Percentiles rank a stretch among this genome's conserved stretches.
phyloP scores from a whole-genome alignment of 1,284 basidiomycete species.

The Cerioporus squamosus region DNA sequence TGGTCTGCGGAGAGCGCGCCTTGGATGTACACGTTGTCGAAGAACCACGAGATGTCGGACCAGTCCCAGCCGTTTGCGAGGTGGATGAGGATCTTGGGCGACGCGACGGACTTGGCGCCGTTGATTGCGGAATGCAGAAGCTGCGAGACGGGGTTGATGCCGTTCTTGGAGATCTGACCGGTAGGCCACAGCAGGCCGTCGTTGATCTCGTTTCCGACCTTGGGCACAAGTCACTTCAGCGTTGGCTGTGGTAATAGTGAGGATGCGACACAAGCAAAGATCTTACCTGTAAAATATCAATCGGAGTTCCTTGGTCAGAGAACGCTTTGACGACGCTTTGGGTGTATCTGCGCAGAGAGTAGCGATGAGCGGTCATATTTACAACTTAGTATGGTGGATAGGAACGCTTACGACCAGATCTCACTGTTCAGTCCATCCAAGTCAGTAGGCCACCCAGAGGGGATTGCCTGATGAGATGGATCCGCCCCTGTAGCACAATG shows the following conservation, averaged over 20 bases:
- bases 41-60: conserved; percentile 51
- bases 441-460: conserved; percentile 57
- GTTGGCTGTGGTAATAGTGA: too few relatives aligned
- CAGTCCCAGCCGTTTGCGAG: conserved; percentile 67
- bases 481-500: conserved; percentile 54
- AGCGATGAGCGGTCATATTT: too few relatives aligned
- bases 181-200: conserved; percentile 65
- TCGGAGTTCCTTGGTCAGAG: conserved; percentile 54
- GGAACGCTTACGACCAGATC: conserved; percentile 51
- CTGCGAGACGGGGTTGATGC: conserved; percentile 58
- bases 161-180: conserved; percentile 57
- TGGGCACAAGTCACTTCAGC: conserved; percentile 1
- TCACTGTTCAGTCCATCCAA: conserved; percentile 54
- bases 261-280: too few relatives aligned
- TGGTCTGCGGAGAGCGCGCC: conserved; percentile 54
- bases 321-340: conserved; percentile 55
- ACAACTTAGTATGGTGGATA: too few relatives aligned
- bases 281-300: conserved; percentile 48
- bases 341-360: conserved; percentile 51
- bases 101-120: conserved; percentile 49
- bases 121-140: conserved; percentile 58
- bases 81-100: conserved; percentile 59
- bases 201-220: conserved; percentile 69
- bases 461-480: conserved; percentile 62
- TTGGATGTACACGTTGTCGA: conserved; percentile 52